These are phyloP conservation scores for Colletotrichum musicola DNA, from an alignment of 2,329 filamentous ascomycete species.

Conservation along the genomic window DNA sequence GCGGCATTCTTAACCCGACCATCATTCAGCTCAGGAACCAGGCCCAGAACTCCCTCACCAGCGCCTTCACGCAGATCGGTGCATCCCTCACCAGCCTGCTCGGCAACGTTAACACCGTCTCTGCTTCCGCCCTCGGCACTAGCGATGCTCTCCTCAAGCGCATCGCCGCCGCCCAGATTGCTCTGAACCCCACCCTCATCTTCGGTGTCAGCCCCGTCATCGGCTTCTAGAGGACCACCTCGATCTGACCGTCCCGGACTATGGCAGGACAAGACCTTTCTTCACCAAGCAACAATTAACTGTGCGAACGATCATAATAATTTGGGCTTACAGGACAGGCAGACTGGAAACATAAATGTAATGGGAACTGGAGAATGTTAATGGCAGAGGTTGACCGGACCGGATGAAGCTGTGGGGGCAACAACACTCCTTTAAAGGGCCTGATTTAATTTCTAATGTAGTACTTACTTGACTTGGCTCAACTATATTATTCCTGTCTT, in stretches of 20 bases:
- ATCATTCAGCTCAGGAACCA: background rate
- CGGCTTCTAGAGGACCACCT: background rate
- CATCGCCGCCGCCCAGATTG: constrained; percentile 5
- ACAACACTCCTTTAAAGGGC: too few species aligned
- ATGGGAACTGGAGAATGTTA: too few species aligned
- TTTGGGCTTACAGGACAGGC: background rate
- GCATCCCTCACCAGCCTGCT: background rate
- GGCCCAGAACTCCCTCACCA: background rate
- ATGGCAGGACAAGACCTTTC: too few species aligned
- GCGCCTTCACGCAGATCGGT: background rate
- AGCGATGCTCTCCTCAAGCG: background rate
- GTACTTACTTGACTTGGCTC: too few species aligned
- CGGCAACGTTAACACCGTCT: background rate
- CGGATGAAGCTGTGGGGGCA: too few species aligned
- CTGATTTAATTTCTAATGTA: too few species aligned
- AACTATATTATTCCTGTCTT: too few species aligned
- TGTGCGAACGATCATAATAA: background rate
- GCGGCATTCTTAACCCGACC: background rate
- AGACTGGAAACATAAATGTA: too few species aligned
- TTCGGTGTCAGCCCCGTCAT: constrained; percentile 3
- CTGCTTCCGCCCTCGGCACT: background rate
- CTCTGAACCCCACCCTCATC: constrained; percentile 2
- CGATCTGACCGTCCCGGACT: too few species aligned
- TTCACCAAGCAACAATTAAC: background rate
- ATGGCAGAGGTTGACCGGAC: too few species aligned